Evolutionary conservation across 345 rosid genomes (phyloP), one percentile per base, ranked within the genome.

Genomic region (Salix arbutifolia): DNA sequence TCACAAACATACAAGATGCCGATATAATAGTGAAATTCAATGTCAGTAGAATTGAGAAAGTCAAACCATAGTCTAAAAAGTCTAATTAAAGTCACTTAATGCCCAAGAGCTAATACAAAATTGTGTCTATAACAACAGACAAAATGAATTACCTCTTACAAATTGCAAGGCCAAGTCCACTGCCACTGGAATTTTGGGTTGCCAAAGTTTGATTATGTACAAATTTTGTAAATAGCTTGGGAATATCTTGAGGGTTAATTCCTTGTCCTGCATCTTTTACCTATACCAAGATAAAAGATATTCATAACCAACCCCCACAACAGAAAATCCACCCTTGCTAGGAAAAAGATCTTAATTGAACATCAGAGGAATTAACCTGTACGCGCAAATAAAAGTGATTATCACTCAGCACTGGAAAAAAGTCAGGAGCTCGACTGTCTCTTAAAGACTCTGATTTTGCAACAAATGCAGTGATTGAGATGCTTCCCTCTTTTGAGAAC

Each of bases 91-190:
- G 40, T 56, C 17, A 33, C 9, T 44, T 42, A 11, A 38, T 61
- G 61, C 48, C 67, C 13, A 33, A 38, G 3, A 42, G 26, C 68
- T 60, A 28, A 46, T 76, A 56, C 21, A 60, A 62, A 30, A 19
- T 8, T 28, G 56, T 10, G 10, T 19, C 26, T n/a, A 52, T 23
- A 60, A 31, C 23, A 30, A 33, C 21, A 17, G 17, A 19, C 48
- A 64, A 44, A 5, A 62, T 18, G 50, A 69, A 77, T 53, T 84
- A 94, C 99, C 99, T 92, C 83, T 92, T 94, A 88, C 95, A 96
- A 83, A 96, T 96, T 70, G 98, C 99, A 72, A 92, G 97, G 64
- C 99, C 99, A 74, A 96, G 97, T 75, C 98, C 98, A 81, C 91
- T 92, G 81, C 99, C 98, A 79, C 86, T 85, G 5, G 96, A 85